These are phyloP conservation scores for Emericellopsis terricola DNA, from an alignment of 495 filamentous ascomycete genomes.

Conservation along the genomic window DNA sequence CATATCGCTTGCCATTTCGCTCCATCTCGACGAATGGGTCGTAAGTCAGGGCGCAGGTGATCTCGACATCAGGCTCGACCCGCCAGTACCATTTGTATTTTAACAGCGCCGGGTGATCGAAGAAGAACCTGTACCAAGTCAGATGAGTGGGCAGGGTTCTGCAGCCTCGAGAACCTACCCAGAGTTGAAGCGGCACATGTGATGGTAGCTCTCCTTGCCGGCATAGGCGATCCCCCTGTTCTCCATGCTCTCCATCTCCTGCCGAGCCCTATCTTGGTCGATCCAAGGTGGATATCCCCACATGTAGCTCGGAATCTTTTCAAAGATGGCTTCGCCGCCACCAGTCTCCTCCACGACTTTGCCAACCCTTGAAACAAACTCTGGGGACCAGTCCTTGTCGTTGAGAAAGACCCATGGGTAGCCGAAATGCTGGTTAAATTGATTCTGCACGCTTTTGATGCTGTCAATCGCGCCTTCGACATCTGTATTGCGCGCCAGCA, in stretches of 20 bases:
- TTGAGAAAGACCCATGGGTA: conserved; percentile 97
- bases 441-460: conserved; percentile 79
- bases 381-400: conserved; percentile 68
- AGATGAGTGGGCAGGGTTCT: neutral
- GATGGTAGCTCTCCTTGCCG: conserved; percentile 97
- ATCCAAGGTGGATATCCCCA: conserved; percentile 94
- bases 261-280: conserved; percentile 57
- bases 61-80: conserved; percentile 31
- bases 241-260: conserved; percentile 73
- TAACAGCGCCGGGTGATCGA: conserved; percentile 20
- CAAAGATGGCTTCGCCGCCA: conserved; percentile 36
- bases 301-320: conserved; percentile 56
- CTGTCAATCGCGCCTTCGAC: conserved; percentile 78
- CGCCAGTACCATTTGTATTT: conserved; percentile 37
- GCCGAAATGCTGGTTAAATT: conserved; percentile 95
- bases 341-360: conserved; percentile 47
- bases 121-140: conserved; percentile 36
- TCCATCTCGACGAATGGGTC: conserved; percentile 37
- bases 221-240: conserved; percentile 86
- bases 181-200: conserved; percentile 96
- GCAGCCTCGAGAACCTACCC: conserved; percentile 34
- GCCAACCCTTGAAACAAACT: conserved; percentile 73
- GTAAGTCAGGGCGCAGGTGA: conserved; percentile 34
- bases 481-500: conserved; percentile 85
- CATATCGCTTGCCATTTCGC: conserved; percentile 29